Conservation (phyloP, 257 asterid genomes). For the Solanum megistacrolobum region DNA sequence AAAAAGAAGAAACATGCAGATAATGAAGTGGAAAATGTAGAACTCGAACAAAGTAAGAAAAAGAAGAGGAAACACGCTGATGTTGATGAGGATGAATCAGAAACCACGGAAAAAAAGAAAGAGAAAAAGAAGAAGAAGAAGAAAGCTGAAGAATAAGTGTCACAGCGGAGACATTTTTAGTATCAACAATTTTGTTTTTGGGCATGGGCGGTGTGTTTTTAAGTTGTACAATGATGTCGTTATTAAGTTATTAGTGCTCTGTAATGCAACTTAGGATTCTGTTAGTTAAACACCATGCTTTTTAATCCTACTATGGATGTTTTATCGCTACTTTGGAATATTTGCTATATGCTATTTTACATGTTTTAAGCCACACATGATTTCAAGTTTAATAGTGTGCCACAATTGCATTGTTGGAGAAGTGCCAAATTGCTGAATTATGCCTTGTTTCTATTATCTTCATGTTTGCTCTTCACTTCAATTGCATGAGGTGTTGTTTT, state of each 20-base stretch:
- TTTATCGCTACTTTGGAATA: background rate
- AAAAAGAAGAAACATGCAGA: constrained; percentile 27
- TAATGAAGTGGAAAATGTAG: constrained; percentile 18
- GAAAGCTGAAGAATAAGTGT: constrained; percentile 35
- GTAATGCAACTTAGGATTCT: background rate
- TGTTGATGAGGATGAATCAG: constrained; percentile 11
- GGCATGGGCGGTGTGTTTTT: background rate
- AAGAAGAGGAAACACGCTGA: constrained; percentile 63
- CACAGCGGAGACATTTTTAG: background rate
- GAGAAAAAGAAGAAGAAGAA: constrained; percentile 44
- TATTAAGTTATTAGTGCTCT: background rate
- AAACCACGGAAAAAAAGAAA: background rate
- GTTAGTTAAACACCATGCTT: background rate
- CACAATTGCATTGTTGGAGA: background rate
- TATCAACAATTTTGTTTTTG: background rate
- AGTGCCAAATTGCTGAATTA: background rate
- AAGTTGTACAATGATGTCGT: background rate
- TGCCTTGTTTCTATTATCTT: background rate
- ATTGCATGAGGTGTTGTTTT: no score
- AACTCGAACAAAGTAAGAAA: constrained; percentile 31
- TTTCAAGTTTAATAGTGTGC: background rate
- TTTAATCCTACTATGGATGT: background rate
- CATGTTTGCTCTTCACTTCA: background rate
- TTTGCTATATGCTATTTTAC: background rate
- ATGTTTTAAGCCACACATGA: background rate